Conservation (phyloP, 2,329 filamentous ascomycete genomes). For the Pyricularia pennisetigena region DNA sequence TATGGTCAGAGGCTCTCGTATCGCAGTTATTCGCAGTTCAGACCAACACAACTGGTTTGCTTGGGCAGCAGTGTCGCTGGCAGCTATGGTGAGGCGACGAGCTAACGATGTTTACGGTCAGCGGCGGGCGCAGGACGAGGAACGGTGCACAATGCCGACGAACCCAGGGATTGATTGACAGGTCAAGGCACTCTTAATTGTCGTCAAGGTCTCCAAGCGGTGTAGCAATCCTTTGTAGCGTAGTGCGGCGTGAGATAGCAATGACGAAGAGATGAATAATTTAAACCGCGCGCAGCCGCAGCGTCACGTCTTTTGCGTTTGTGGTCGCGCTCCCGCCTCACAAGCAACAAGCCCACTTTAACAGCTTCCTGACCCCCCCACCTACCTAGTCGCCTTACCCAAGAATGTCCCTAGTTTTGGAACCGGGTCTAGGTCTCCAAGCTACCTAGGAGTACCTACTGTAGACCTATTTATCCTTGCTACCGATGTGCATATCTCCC, state of each 20-base stretch:
- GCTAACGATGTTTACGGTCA: neutral
- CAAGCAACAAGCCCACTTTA: neutral
- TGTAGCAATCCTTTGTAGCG: neutral
- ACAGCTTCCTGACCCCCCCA: neutral
- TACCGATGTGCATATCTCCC: neutral
- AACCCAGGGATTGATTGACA: neutral
- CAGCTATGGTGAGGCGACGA: neutral
- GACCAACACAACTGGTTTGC: neutral
- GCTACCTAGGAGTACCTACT: neutral
- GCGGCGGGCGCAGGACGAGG: neutral
- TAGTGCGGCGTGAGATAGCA: neutral
- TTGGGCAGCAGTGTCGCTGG: neutral
- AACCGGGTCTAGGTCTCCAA: neutral
- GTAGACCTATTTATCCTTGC: neutral
- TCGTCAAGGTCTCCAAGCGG: neutral
- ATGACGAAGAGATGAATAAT: neutral
- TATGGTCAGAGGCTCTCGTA: too few species aligned
- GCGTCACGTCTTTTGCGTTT: neutral
- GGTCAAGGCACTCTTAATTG: neutral
- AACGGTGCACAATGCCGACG: neutral
- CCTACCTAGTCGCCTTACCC: neutral
- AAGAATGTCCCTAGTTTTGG: neutral
- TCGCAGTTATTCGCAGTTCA: neutral
- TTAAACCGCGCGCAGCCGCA: constrained; percentile 3
- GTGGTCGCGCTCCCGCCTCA: neutral